Evolutionary conservation across 495 filamentous ascomycete genomes (phyloP).

Genomic region (Daldinia decipiens): DNA sequence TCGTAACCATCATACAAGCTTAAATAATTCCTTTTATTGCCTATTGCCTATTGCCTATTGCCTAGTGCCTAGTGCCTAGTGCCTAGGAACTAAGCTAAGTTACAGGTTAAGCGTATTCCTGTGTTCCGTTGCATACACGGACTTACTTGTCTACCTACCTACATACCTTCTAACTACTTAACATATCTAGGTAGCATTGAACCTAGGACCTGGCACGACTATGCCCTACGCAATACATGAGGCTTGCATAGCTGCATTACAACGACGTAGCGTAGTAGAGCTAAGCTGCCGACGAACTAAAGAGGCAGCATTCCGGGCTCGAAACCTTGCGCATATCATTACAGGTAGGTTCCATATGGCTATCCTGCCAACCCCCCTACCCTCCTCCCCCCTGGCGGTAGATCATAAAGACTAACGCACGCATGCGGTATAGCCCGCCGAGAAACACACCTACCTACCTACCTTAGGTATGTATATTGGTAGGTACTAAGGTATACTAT

Average conservation of each 20-base stretch:
- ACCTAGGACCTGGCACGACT: background rate
- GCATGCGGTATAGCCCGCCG: constrained; percentile 2
- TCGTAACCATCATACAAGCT: background rate
- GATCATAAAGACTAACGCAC: constrained; percentile 2
- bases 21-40: background rate
- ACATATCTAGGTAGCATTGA: too few relatives aligned
- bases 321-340: constrained; percentile 5
- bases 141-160: background rate
- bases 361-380: background rate
- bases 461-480: too few relatives aligned
- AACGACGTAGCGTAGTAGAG: background rate
- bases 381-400: background rate
- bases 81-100: background rate
- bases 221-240: constrained; percentile 1
- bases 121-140: background rate
- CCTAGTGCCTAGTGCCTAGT: too few relatives aligned
- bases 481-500: too few relatives aligned
- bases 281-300: constrained; percentile 1
- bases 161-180: too few relatives aligned
- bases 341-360: too few relatives aligned
- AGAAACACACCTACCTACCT: background rate
- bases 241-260: background rate
- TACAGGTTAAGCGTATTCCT: background rate
- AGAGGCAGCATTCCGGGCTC: constrained; percentile 4
- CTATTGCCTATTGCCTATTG: too few relatives aligned